These are phyloP conservation scores for Medicago lupulina DNA, from an alignment of 306 rosid species.

Conservation along the genomic window DNA sequence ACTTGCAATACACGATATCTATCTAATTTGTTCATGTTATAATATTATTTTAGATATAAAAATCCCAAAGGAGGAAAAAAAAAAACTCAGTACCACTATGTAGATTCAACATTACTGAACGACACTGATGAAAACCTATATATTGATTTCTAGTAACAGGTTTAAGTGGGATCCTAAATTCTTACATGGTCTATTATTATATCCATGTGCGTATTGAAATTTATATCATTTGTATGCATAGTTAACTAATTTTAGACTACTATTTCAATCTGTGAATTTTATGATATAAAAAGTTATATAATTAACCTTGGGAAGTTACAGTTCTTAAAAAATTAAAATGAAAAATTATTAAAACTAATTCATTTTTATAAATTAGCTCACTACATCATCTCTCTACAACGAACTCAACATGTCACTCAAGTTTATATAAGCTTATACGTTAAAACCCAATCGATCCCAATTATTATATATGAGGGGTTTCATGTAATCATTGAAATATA, in stretches of 20 bases:
- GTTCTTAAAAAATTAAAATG: not conserved
- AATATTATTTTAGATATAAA: no score
- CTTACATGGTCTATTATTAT: not conserved
- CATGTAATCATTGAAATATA: slow-evolving; percentile 15
- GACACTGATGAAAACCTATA: not conserved
- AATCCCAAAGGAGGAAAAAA: no score
- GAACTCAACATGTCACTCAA: not conserved
- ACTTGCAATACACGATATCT: not conserved
- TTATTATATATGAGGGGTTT: slow-evolving; percentile 6
- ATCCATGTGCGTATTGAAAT: not conserved
- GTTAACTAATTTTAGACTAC: not conserved
- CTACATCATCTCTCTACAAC: not conserved
- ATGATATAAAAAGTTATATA: no score
- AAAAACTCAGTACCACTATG: not conserved
- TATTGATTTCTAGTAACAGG: not conserved
- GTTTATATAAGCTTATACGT: not conserved
- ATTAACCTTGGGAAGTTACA: not conserved
- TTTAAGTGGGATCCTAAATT: not conserved
- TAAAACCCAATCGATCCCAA: not conserved
- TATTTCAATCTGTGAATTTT: not conserved
- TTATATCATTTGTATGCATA: no score
- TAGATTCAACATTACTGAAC: not conserved
- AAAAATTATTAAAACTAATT: not conserved
- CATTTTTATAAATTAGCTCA: not conserved
- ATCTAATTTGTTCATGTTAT: not conserved